phyloP scores from a whole-genome alignment of 2,329 filamentous ascomycete genomes.

The Corinectria fuckeliana region DNA sequence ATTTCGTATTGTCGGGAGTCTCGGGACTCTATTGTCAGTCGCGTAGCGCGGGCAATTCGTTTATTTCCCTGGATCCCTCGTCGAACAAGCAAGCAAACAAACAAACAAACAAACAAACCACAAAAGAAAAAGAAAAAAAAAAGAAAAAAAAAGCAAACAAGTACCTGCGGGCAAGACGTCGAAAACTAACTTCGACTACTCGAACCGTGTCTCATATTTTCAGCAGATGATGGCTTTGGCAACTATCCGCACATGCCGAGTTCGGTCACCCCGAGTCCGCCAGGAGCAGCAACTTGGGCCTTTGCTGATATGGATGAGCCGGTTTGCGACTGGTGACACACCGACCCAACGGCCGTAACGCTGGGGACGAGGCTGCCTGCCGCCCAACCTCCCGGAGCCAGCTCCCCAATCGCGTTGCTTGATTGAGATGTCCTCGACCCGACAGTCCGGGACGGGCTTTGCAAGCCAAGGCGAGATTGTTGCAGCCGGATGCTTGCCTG shows the following conservation, averaged over 20 bases:
- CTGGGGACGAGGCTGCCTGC: not conserved
- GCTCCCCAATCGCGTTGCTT: conserved; percentile 29
- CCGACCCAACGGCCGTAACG: not conserved
- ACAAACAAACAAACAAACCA: too few species aligned
- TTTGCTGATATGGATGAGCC: not conserved
- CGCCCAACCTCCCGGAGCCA: conserved; percentile 7
- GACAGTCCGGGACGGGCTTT: conserved; percentile 35
- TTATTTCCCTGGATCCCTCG: not conserved
- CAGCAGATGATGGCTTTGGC: not conserved
- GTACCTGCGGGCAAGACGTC: too few species aligned
- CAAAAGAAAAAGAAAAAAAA: too few species aligned
- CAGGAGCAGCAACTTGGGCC: not conserved
- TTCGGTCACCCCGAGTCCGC: not conserved
- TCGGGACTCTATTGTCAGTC: not conserved
- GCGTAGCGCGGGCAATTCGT: not conserved
- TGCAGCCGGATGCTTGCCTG: conserved; percentile 27
- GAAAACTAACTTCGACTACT: conserved; percentile 2
- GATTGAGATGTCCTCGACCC: conserved; percentile 24
- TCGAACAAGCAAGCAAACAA: not conserved
- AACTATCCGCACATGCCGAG: not conserved
- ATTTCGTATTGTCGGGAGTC: not conserved
- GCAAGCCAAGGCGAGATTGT: conserved; percentile 33
- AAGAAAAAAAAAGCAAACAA: too few species aligned
- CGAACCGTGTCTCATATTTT: not conserved
- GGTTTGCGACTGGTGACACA: not conserved